Evolutionary conservation across 1,139 yeast genomes (phyloP).

Genomic region (Hansenula lynferdii): DNA sequence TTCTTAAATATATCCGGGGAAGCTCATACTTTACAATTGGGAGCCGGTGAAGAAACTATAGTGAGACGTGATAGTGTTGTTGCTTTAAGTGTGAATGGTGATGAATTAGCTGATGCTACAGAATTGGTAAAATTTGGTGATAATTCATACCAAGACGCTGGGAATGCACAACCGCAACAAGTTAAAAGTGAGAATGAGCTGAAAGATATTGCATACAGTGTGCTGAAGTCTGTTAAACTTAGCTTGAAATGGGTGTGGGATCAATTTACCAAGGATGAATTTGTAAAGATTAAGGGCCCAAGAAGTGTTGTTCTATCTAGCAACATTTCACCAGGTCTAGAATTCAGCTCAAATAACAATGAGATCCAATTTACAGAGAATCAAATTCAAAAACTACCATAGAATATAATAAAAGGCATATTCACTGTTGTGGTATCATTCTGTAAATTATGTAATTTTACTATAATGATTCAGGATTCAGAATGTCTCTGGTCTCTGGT

Average conservation of each 20-base stretch:
- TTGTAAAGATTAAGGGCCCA: slow-evolving; percentile 50
- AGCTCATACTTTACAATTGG: slow-evolving; percentile 44
- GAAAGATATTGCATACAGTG: neutral
- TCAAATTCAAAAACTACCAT: neutral
- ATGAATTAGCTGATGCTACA: slow-evolving; percentile 14
- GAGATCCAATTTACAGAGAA: neutral
- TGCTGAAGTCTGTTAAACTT: neutral
- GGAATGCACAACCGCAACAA: neutral
- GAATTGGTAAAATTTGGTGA: slow-evolving; percentile 5
- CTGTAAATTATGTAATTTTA: too few relatives aligned
- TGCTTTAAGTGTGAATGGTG: slow-evolving; percentile 49
- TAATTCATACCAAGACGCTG: neutral
- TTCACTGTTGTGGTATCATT: too few relatives aligned
- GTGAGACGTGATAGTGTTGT: slow-evolving; percentile 43
- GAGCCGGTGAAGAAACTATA: slow-evolving; percentile 44
- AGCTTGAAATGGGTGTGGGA: neutral
- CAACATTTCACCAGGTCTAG: neutral
- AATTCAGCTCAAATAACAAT: neutral
- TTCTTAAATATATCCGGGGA: slow-evolving; percentile 56
- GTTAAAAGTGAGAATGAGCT: slow-evolving; percentile 1
- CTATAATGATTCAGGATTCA: too few relatives aligned
- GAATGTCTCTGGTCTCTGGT: too few relatives aligned
- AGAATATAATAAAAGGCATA: too few relatives aligned
- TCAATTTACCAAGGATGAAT: slow-evolving; percentile 25
- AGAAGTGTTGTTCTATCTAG: slow-evolving; percentile 47